These are phyloP conservation scores for Biscogniauxia sp. DNA, from an alignment of 2,329 filamentous ascomycete genomes.

Conservation along the genomic window DNA sequence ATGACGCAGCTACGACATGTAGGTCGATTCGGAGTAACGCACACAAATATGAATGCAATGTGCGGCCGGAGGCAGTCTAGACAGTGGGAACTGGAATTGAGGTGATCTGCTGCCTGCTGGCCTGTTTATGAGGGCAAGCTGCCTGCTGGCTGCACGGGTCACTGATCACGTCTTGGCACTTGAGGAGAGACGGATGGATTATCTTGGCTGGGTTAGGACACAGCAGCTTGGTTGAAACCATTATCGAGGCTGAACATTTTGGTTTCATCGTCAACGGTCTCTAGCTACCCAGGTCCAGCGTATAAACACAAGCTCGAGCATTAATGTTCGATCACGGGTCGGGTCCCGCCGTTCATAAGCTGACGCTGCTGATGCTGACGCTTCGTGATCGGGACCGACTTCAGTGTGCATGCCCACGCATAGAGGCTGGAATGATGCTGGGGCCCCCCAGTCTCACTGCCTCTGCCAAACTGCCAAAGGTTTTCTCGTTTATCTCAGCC, in stretches of 20 bases:
- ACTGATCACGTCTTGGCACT: neutral
- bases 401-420: neutral
- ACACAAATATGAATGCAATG: conserved; percentile 8
- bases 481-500: neutral
- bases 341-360: conserved; percentile 4
- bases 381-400: neutral
- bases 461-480: neutral
- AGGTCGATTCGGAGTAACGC: neutral
- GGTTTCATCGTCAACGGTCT: neutral
- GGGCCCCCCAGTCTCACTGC: neutral
- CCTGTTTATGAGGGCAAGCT: conserved; percentile 25
- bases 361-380: conserved; percentile 6
- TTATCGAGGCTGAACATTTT: neutral
- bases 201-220: neutral
- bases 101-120: conserved; percentile 18
- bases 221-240: neutral
- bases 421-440: neutral
- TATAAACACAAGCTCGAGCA: neutral
- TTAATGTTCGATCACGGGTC: neutral
- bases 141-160: conserved; percentile 22
- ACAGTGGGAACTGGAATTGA: conserved; percentile 10
- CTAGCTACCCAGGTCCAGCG: neutral
- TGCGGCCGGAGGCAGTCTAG: conserved; percentile 8
- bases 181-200: neutral
- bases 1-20: neutral